A percentile compares a stretch with the other conserved stretches of the same genome.
phyloP scores from a whole-genome alignment of 1,284 basidiomycete genomes.

The Bondarzewia mesenterica region DNA sequence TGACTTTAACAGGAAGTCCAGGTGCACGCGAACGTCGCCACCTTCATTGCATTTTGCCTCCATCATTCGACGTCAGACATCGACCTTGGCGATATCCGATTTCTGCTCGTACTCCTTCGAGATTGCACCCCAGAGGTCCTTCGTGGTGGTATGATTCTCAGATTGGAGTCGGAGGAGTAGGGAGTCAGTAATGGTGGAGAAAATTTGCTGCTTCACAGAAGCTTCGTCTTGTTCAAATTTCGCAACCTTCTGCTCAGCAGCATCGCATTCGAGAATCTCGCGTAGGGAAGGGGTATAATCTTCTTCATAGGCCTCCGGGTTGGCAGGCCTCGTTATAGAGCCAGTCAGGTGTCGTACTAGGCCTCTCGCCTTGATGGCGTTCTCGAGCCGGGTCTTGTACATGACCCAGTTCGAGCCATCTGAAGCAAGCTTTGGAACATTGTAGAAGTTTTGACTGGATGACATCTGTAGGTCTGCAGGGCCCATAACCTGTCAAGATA shows the following conservation, averaged over 20 bases:
- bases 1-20: conserved; percentile 12
- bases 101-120: conserved; percentile 10
- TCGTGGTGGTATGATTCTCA: too few species aligned
- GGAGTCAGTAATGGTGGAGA: too few species aligned
- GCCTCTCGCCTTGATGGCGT: neutral
- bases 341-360: neutral
- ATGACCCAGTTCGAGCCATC: neutral
- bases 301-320: neutral
- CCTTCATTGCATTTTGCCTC: conserved; percentile 11
- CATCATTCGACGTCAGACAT: conserved; percentile 14
- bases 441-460: neutral
- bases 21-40: conserved; percentile 14
- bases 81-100: conserved; percentile 14
- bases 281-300: neutral
- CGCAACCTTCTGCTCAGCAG: neutral
- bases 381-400: neutral
- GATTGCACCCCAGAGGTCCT: too few species aligned
- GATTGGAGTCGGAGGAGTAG: too few species aligned
- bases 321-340: neutral
- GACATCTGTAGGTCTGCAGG: neutral
- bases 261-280: neutral
- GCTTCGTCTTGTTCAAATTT: neutral
- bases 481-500: neutral
- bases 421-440: neutral
- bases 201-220: neutral